A percentile compares a stretch with the other conserved stretches of the same genome.
phyloP scores from a whole-genome alignment of 2,329 filamentous ascomycete genomes.

The Neospermospora avenae region DNA sequence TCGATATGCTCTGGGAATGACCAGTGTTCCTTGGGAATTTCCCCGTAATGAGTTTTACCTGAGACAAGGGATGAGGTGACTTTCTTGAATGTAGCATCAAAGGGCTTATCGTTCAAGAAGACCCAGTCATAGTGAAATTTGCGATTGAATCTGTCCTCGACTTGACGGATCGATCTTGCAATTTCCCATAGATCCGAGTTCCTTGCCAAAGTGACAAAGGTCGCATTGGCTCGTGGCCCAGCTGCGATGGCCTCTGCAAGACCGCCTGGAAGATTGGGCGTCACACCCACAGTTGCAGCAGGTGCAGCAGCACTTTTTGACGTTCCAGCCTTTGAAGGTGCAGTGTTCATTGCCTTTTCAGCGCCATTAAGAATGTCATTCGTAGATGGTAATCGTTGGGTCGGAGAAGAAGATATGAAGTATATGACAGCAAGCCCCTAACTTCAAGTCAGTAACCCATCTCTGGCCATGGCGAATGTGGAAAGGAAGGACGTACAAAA shows the following conservation, averaged over 20 bases:
- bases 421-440: slow-evolving; percentile 72
- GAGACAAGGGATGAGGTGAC: slow-evolving; percentile 87
- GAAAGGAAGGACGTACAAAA: slow-evolving; percentile 58
- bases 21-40: slow-evolving; percentile 91
- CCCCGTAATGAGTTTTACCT: slow-evolving; percentile 85
- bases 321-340: slow-evolving; percentile 29
- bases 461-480: background rate
- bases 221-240: slow-evolving; percentile 87
- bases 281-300: slow-evolving; percentile 15
- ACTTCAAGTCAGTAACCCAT: slow-evolving; percentile 1
- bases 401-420: slow-evolving; percentile 68
- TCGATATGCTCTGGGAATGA: slow-evolving; percentile 96
- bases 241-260: slow-evolving; percentile 47
- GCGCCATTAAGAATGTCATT: slow-evolving; percentile 28
- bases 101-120: slow-evolving; percentile 94
- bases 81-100: slow-evolving; percentile 90
- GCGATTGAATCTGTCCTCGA: slow-evolving; percentile 97
- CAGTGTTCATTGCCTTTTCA: slow-evolving; percentile 21
- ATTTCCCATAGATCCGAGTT: slow-evolving; percentile 97
- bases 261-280: slow-evolving; percentile 33
- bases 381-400: slow-evolving; percentile 37
- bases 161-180: slow-evolving; percentile 87
- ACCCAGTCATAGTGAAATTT: slow-evolving; percentile 99
- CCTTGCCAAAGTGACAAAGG: slow-evolving; percentile 91
- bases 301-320: background rate